Base-by-base conservation (phyloP, 768 basidiomycete species). In the Mycena olivaceomarginata region DNA sequence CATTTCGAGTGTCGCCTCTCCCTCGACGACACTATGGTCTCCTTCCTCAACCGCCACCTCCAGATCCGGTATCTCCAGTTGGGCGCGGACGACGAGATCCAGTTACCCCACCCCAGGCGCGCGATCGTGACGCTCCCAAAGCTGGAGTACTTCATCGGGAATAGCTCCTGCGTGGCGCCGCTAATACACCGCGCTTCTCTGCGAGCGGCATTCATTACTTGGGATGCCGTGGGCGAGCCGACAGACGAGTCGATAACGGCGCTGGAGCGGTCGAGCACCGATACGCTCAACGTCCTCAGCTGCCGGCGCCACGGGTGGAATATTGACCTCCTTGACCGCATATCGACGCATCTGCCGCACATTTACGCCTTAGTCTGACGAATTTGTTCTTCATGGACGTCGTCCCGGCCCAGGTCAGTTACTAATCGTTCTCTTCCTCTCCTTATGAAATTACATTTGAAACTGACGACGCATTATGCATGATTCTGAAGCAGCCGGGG, bases 261-360 rank as follows among this genome's bases (percentile, higher is more conserved):
- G 3, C 84, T 89, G 16, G 83, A 81, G 22, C 81, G 80, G 16
- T 82, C 82, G n/a, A 85, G 86, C 67, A 80, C 83, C 25, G 81
- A 82, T 11, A 85, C 82, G 0, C 83, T 88, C 37, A 84, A 83
- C 62, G 69, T 88, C 15, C 80, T 89, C 68, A 83, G 84, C 70
- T 87, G 87, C 73, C 82, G 85, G 20, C 78, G 86, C 31, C 79
- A 85, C 66, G 86, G 87, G 0, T 87, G 88, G 87, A 89, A 89
- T 72, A 72, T 85, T 51, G 88, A 87, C 69, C 74, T 88, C 16
- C 76, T 89, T 9, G 84, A 85, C 10, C 74, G 81, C n/a, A 81
- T 87, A 22, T 85, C 88, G 11, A 53, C 73, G 5, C 81, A 80
- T 43, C 80, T 89, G 5, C 86, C 86, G 1, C 82, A 86, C 66